phyloP scores from a whole-genome alignment of 441 rosid species.

The Corymbia citriodora region DNA sequence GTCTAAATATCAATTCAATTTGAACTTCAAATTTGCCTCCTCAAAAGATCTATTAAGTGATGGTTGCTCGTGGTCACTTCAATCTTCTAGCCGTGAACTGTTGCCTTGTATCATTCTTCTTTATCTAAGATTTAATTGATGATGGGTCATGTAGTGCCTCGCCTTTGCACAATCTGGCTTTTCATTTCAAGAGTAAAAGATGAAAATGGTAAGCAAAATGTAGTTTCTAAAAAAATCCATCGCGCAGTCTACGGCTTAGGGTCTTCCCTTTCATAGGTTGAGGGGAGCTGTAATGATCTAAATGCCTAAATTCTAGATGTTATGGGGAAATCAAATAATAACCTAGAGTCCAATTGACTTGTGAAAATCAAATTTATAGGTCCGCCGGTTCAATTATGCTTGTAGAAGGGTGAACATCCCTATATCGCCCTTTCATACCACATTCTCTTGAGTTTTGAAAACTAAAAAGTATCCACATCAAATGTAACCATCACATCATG shows the following conservation, averaged over 20 bases:
- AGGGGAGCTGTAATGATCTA: not conserved
- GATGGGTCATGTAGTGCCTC: not conserved
- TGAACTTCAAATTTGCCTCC: too few relatives aligned
- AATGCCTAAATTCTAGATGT: not conserved
- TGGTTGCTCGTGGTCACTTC: too few relatives aligned
- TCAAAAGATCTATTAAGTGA: too few relatives aligned
- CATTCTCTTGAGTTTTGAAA: not conserved
- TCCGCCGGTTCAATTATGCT: not conserved
- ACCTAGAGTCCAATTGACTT: not conserved
- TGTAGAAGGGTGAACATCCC: not conserved
- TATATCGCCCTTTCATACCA: not conserved
- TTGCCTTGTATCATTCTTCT: too few relatives aligned
- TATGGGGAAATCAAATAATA: not conserved
- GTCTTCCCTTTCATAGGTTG: not conserved
- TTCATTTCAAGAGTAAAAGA: not conserved
- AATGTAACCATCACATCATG: not conserved
- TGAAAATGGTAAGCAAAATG: not conserved
- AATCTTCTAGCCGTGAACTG: too few relatives aligned
- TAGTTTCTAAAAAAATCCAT: accelerated
- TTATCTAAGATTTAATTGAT: too few relatives aligned
- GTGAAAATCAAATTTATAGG: not conserved
- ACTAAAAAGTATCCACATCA: not conserved
- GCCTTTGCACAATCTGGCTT: too few relatives aligned
- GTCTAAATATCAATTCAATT: too few relatives aligned
- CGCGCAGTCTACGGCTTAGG: not conserved